A percentile compares a stretch with the other conserved stretches of the same genome.
Evolutionary conservation across 257 asterid species (phyloP).

Genomic region (Anisodus acutangulus): DNA sequence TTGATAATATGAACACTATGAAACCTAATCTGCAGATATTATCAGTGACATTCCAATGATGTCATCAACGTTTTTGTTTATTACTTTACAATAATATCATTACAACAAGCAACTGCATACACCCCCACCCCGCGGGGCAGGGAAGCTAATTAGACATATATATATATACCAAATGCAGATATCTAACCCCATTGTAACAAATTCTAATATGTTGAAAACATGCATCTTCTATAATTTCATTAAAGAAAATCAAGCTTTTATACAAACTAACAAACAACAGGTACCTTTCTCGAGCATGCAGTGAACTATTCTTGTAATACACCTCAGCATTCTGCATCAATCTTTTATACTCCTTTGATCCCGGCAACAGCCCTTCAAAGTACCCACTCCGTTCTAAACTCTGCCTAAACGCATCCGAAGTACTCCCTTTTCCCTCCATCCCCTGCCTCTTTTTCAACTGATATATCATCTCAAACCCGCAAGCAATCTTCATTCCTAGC

Average conservation of each 20-base stretch:
- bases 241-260: neutral
- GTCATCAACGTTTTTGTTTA: neutral
- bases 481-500: constrained; percentile 84
- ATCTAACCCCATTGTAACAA: neutral
- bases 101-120: neutral
- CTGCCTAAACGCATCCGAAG: constrained; percentile 81
- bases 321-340: constrained; percentile 77
- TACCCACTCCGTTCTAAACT: constrained; percentile 74
- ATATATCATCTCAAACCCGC: constrained; percentile 96
- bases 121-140: neutral
- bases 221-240: neutral
- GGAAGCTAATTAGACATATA: neutral
- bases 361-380: constrained; percentile 78
- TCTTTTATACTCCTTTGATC: constrained; percentile 74
- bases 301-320: constrained; percentile 63
- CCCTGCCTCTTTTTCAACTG: constrained; percentile 78
- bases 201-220: neutral
- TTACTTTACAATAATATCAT: neutral
- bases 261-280: neutral
- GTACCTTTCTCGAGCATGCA: constrained; percentile 68
- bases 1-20: neutral
- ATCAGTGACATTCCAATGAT: neutral
- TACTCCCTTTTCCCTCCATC: constrained; percentile 85
- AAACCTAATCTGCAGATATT: neutral
- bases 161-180: constrained; percentile 2